Percentiles rank a stretch among this genome's conserved stretches.
phyloP scores from a whole-genome alignment of 441 rosid genomes.

The Croton setiger region DNA sequence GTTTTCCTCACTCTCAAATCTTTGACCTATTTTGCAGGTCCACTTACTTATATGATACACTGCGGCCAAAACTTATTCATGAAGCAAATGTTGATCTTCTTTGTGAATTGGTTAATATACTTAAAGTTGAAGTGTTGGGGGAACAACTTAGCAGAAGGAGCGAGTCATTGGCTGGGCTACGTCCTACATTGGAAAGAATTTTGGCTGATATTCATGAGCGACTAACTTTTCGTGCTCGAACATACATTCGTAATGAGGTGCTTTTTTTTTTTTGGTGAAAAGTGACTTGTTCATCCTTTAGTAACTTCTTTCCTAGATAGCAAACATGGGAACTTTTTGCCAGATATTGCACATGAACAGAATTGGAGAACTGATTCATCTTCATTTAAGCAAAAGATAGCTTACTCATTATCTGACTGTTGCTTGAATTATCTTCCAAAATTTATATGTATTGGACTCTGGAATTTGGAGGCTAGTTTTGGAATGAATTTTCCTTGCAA shows the following conservation, averaged over 20 bases:
- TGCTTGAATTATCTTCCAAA: slow-evolving; percentile 9
- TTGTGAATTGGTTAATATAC: slow-evolving; percentile 93
- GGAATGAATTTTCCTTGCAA: neutral
- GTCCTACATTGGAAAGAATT: slow-evolving; percentile 87
- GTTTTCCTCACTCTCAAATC: neutral
- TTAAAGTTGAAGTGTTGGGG: slow-evolving; percentile 89
- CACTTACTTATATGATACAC: slow-evolving; percentile 81
- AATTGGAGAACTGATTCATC: slow-evolving; percentile 7
- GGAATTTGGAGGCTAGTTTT: neutral
- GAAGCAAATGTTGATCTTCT: slow-evolving; percentile 86
- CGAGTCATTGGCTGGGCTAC: slow-evolving; percentile 79
- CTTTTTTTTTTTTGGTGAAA: slow-evolving; percentile 4
- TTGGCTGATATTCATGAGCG: slow-evolving; percentile 91
- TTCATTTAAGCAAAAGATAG: slow-evolving; percentile 1
- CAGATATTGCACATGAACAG: slow-evolving; percentile 2
- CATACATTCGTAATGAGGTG: slow-evolving; percentile 94
- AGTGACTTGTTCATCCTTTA: slow-evolving; percentile 7
- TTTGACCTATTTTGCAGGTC: slow-evolving; percentile 49
- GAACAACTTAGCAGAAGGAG: slow-evolving; percentile 77
- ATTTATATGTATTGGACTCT: neutral
- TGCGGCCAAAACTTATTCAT: slow-evolving; percentile 93
- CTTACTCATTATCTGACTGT: neutral
- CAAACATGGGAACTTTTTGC: neutral
- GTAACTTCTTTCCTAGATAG: neutral
- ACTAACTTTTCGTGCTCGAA: slow-evolving; percentile 93